phyloP scores from a whole-genome alignment of 2,329 filamentous ascomycete species.

The Nothophoma quercina region DNA sequence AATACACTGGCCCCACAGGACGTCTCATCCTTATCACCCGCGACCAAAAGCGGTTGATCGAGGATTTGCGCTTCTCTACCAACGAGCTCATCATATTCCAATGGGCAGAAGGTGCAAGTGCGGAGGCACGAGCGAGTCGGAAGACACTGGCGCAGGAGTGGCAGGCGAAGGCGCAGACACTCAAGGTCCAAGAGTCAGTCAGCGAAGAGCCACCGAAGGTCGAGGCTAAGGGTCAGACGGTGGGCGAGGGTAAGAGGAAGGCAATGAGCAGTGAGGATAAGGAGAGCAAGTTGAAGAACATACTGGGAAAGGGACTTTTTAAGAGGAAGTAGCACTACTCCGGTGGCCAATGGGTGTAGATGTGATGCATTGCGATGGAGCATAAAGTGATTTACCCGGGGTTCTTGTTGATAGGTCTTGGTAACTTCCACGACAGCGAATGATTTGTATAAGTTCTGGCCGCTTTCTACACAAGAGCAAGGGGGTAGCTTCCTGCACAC shows the following conservation, averaged over 20 bases:
- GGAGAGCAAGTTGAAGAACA: slow-evolving; percentile 51
- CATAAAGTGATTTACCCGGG: background rate
- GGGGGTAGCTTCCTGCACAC: too few relatives aligned
- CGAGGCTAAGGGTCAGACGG: slow-evolving; percentile 22
- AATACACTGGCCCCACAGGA: slow-evolving; percentile 65
- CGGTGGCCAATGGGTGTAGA: too few relatives aligned
- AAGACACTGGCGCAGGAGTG: slow-evolving; percentile 67
- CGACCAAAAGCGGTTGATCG: slow-evolving; percentile 68
- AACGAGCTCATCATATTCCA: slow-evolving; percentile 77
- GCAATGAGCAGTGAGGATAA: slow-evolving; percentile 45
- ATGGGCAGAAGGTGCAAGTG: slow-evolving; percentile 72
- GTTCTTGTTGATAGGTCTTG: background rate
- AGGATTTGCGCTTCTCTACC: slow-evolving; percentile 73
- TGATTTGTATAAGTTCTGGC: too few relatives aligned
- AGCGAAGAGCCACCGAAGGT: slow-evolving; percentile 16
- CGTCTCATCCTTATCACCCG: slow-evolving; percentile 55
- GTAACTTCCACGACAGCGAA: background rate
- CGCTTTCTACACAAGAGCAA: too few relatives aligned
- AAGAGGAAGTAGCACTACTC: slow-evolving; percentile 39
- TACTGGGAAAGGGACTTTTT: slow-evolving; percentile 47
- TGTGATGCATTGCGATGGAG: slow-evolving; percentile 6
- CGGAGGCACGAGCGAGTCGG: slow-evolving; percentile 59
- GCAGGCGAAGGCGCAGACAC: slow-evolving; percentile 68
- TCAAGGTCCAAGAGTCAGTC: slow-evolving; percentile 67
- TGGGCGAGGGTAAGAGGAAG: slow-evolving; percentile 44